Conservation (phyloP, 495 filamentous ascomycete species). For the Hypoxylon lienhwacheense region DNA sequence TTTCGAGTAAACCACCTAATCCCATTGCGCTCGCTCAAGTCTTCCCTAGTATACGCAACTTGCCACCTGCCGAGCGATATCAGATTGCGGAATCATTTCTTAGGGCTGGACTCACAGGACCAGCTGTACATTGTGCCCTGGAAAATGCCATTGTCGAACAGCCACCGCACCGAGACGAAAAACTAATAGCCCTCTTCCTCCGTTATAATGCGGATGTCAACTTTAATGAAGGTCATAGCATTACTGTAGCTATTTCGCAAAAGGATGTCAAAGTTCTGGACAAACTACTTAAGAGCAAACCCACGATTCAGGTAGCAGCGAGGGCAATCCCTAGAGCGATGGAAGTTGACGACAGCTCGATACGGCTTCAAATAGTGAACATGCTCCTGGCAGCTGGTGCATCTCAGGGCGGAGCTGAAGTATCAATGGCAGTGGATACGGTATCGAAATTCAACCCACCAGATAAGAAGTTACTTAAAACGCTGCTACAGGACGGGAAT, state of each 20-base stretch:
- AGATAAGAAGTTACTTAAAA: conserved; percentile 43
- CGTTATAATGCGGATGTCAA: conserved; percentile 49
- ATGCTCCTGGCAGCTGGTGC: conserved; percentile 46
- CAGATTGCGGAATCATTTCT: conserved; percentile 47
- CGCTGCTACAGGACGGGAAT: conserved; percentile 46
- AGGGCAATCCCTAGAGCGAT: conserved; percentile 45
- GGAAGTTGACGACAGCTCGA: conserved; percentile 33
- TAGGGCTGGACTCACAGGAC: conserved; percentile 41
- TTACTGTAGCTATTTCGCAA: conserved; percentile 46
- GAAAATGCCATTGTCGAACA: conserved; percentile 49
- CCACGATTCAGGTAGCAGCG: conserved; percentile 41
- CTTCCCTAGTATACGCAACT: conserved; percentile 41
- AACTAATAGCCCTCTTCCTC: conserved; percentile 48
- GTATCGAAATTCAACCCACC: conserved; percentile 38
- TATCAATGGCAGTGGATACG: conserved; percentile 42
- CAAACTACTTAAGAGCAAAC: conserved; percentile 43
- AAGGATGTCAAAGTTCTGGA: conserved; percentile 44
- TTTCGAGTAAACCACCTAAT: conserved; percentile 43
- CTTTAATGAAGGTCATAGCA: conserved; percentile 47
- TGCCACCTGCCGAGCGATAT: conserved; percentile 42
- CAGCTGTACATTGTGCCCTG: conserved; percentile 43
- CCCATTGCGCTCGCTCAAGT: conserved; percentile 43
- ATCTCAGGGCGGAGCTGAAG: conserved; percentile 36
- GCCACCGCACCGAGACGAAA: conserved; percentile 45
- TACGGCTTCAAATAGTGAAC: conserved; percentile 44